Conservation (phyloP, 2,329 filamentous ascomycete genomes). For the Epichloe aotearoae region DNA sequence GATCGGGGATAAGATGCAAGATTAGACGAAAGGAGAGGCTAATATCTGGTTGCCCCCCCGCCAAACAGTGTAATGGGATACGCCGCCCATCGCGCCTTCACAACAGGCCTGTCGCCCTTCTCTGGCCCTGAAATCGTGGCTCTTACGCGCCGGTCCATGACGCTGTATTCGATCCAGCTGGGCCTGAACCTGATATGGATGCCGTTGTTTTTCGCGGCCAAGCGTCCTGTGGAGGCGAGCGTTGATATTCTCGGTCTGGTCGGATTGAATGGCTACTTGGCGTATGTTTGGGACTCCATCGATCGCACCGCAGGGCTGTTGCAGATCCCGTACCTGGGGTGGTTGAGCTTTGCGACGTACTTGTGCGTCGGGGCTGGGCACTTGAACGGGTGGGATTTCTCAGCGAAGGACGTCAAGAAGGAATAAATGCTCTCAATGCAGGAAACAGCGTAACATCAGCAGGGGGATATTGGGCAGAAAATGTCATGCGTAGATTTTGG, state of each 20-base stretch:
- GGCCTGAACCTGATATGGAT: constrained; percentile 81
- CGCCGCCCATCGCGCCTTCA: constrained; percentile 66
- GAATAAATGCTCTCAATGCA: background rate
- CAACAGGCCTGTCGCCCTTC: constrained; percentile 44
- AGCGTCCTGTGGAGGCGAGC: constrained; percentile 60
- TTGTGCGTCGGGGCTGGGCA: constrained; percentile 57
- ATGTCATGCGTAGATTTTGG: too few species aligned
- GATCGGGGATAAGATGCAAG: too few species aligned
- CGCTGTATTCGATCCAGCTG: constrained; percentile 76
- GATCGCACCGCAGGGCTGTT: constrained; percentile 61
- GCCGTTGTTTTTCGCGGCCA: constrained; percentile 78
- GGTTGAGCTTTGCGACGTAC: constrained; percentile 82
- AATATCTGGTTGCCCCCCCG: background rate
- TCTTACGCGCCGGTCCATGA: constrained; percentile 51
- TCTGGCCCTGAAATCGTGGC: constrained; percentile 39
- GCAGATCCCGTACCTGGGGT: constrained; percentile 70
- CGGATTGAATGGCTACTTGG: constrained; percentile 59
- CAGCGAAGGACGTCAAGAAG: constrained; percentile 16
- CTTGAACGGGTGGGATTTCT: constrained; percentile 55
- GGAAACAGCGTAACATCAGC: too few species aligned
- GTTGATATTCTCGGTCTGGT: constrained; percentile 61
- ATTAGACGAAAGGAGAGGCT: background rate
- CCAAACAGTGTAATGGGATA: constrained; percentile 64
- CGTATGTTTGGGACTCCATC: constrained; percentile 62
- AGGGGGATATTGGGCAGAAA: too few species aligned